phyloP scores from a whole-genome alignment of 306 rosid species.

The Notholithocarpus densiflorus region DNA sequence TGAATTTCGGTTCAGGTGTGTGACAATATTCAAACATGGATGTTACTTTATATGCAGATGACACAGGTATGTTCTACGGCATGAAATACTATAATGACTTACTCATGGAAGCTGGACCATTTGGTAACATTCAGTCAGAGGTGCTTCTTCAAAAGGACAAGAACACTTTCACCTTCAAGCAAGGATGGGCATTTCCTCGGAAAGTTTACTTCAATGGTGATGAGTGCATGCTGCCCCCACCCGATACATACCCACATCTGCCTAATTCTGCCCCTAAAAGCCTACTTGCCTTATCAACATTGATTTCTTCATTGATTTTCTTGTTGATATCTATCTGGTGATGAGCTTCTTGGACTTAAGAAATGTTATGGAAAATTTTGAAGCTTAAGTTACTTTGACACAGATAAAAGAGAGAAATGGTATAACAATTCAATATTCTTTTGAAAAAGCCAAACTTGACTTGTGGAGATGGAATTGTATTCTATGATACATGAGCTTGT shows the following conservation, averaged over 20 bases:
- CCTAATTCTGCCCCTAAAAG: conserved; percentile 57
- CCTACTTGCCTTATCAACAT: conserved; percentile 24
- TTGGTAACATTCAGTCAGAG: conserved; percentile 80
- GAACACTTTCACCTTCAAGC: conserved; percentile 78
- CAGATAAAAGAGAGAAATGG: conserved; percentile 2
- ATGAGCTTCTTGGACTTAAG: conserved; percentile 19
- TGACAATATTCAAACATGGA: background rate
- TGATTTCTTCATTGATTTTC: conserved; percentile 41
- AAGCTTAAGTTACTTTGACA: conserved; percentile 22
- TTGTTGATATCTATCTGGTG: conserved; percentile 45
- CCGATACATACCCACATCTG: conserved; percentile 76
- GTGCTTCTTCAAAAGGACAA: conserved; percentile 69
- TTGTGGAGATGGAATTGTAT: conserved; percentile 1
- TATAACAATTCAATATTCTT: conserved; percentile 9
- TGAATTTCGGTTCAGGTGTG: background rate
- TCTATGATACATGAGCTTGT: conserved; percentile 17
- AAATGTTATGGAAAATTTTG: conserved; percentile 36
- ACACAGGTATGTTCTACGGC: conserved; percentile 89
- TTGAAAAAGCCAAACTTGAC: conserved; percentile 17
- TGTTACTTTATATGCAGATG: conserved; percentile 50
- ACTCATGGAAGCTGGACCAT: conserved; percentile 84
- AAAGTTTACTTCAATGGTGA: conserved; percentile 91
- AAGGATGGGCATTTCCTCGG: conserved; percentile 94
- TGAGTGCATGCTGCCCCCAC: conserved; percentile 91
- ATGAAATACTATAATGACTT: conserved; percentile 72